phyloP scores from a whole-genome alignment of 2,329 filamentous ascomycete genomes.

The Purpureocillium takamizusanense region DNA sequence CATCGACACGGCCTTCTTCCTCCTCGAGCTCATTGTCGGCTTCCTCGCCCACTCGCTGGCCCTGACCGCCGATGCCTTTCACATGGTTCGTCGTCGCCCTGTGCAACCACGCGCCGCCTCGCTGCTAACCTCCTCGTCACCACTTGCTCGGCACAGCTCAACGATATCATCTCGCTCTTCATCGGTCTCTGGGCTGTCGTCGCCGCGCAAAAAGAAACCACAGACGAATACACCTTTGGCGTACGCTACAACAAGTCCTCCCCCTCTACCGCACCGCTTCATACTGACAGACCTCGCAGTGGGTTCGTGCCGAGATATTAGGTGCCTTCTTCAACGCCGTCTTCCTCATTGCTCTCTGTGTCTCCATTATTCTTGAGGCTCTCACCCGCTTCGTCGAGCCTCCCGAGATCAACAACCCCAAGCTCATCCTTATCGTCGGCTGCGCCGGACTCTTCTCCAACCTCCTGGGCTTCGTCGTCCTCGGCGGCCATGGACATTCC shows the following conservation, averaged over 20 bases:
- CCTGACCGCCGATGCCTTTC: slow-evolving; percentile 92
- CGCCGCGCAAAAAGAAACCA: slow-evolving; percentile 74
- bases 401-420: slow-evolving; percentile 75
- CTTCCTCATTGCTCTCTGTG: slow-evolving; percentile 90
- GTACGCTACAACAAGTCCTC: slow-evolving; percentile 36
- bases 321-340: slow-evolving; percentile 96
- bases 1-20: slow-evolving; percentile 84
- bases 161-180: slow-evolving; percentile 89
- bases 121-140: slow-evolving; percentile 1
- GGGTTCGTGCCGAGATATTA: slow-evolving; percentile 93
- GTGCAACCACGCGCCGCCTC: not conserved
- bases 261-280: not conserved
- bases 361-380: slow-evolving; percentile 94
- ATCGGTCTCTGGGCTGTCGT: slow-evolving; percentile 95
- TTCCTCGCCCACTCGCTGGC: slow-evolving; percentile 86
- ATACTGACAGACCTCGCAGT: slow-evolving; percentile 40
- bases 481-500: slow-evolving; percentile 86
- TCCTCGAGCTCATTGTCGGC: slow-evolving; percentile 78
- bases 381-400: slow-evolving; percentile 87
- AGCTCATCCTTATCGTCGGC: slow-evolving; percentile 83
- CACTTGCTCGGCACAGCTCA: slow-evolving; percentile 57
- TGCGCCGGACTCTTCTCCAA: slow-evolving; percentile 81
- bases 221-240: slow-evolving; percentile 91
- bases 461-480: slow-evolving; percentile 76
- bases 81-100: slow-evolving; percentile 62